A percentile compares a stretch with the other conserved stretches of the same genome.
These are phyloP conservation scores for Hypoxylon sp. DNA, from an alignment of 2,329 filamentous ascomycete genomes.

Conservation along the genomic window DNA sequence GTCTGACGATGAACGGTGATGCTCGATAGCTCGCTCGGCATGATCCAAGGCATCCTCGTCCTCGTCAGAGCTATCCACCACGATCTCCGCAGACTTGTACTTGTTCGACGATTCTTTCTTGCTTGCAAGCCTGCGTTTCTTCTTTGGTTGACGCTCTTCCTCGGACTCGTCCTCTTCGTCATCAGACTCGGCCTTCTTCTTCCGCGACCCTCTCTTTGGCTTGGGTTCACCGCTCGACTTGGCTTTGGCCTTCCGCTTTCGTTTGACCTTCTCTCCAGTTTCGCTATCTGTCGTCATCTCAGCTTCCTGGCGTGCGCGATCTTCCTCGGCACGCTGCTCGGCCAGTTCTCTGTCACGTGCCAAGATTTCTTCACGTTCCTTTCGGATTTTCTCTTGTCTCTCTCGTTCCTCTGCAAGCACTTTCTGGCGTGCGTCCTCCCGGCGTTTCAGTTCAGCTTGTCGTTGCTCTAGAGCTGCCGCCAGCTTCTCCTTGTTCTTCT, in stretches of 20 bases:
- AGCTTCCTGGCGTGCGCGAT: constrained; percentile 72
- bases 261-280: constrained; percentile 81
- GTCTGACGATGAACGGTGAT: constrained; percentile 42
- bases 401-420: constrained; percentile 75
- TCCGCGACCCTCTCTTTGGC: constrained; percentile 50
- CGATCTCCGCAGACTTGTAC: constrained; percentile 86
- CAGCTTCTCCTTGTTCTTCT: constrained; percentile 89
- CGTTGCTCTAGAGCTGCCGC: constrained; percentile 80
- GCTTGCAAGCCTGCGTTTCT: constrained; percentile 65
- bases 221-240: constrained; percentile 54
- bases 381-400: constrained; percentile 81
- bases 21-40: constrained; percentile 54
- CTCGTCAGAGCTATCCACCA: constrained; percentile 75
- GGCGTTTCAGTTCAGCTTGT: constrained; percentile 79
- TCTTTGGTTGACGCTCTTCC: constrained; percentile 65
- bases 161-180: constrained; percentile 58
- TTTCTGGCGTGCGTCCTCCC: constrained; percentile 78
- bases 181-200: constrained; percentile 69
- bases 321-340: constrained; percentile 75
- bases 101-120: constrained; percentile 65
- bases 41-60: constrained; percentile 56
- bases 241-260: constrained; percentile 70
- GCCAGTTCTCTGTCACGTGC: constrained; percentile 78
- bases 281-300: constrained; percentile 85
- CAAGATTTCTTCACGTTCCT: constrained; percentile 82